These are phyloP conservation scores for Sporisorium iseilematis-ciliati DNA, from an alignment of 1,284 basidiomycete genomes.

Conservation along the genomic window DNA sequence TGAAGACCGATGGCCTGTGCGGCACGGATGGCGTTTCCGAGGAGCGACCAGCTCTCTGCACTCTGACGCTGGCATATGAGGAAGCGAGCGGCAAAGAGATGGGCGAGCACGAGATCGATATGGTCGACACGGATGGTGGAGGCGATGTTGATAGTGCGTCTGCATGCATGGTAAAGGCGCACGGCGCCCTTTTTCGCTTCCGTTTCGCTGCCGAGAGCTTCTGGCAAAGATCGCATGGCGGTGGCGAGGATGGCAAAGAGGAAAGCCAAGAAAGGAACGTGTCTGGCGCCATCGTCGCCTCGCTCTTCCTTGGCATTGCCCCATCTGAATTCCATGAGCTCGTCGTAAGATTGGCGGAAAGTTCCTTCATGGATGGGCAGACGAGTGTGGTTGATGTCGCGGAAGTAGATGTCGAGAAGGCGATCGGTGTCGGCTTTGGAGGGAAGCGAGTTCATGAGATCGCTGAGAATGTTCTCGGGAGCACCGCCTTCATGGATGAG, in stretches of 20 bases:
- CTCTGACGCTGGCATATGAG: slow-evolving; percentile 87
- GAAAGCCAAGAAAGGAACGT: slow-evolving; percentile 87
- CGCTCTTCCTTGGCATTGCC: slow-evolving; percentile 54
- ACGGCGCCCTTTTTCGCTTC: slow-evolving; percentile 60
- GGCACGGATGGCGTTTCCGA: slow-evolving; percentile 90
- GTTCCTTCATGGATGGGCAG: slow-evolving; percentile 90
- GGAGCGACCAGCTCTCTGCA: slow-evolving; percentile 93
- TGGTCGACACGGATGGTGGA: slow-evolving; percentile 64
- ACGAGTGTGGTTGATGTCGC: slow-evolving; percentile 87
- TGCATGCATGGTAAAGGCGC: slow-evolving; percentile 76
- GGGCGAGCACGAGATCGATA: slow-evolving; percentile 64
- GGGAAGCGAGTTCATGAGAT: slow-evolving; percentile 63
- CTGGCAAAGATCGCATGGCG: slow-evolving; percentile 84
- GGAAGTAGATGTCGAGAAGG: slow-evolving; percentile 65
- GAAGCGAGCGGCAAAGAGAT: slow-evolving; percentile 79
- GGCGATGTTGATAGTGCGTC: slow-evolving; percentile 59
- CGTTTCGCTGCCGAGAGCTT: slow-evolving; percentile 71
- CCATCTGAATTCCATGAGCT: slow-evolving; percentile 75
- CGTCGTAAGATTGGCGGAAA: slow-evolving; percentile 83
- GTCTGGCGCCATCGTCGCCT: slow-evolving; percentile 75
- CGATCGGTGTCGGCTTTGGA: slow-evolving; percentile 52
- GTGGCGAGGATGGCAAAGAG: slow-evolving; percentile 94
- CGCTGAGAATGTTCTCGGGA: slow-evolving; percentile 54
- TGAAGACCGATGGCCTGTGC: slow-evolving; percentile 94
- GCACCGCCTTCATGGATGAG: slow-evolving; percentile 67